phyloP scores from a whole-genome alignment of 805 yeast genomes.

The Wickerhamiella sergipiensis region DNA sequence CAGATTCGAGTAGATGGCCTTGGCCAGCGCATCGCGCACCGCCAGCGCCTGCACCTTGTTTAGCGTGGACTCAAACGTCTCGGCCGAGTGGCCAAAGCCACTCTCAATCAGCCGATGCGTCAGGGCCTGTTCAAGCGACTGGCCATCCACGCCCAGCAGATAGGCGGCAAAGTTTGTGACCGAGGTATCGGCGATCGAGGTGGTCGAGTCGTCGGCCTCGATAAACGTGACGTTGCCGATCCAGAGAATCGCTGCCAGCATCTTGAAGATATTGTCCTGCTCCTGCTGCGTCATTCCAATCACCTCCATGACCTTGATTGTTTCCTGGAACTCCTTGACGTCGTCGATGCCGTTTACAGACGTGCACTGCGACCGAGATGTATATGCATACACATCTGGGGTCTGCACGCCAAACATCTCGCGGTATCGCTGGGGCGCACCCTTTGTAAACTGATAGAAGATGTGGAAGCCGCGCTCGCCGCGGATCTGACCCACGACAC shows the following conservation, averaged over 20 bases:
- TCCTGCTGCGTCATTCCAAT: conserved; percentile 75
- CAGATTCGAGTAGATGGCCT: conserved; percentile 80
- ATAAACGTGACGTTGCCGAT: conserved; percentile 79
- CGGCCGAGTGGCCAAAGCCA: conserved; percentile 79
- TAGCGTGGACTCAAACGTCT: conserved; percentile 86
- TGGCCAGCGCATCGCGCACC: conserved; percentile 88
- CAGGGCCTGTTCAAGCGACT: conserved; percentile 49
- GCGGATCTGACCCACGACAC: conserved; percentile 90
- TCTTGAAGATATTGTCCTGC: conserved; percentile 79
- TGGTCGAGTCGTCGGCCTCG: conserved; percentile 70
- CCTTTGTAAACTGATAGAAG: conserved; percentile 88
- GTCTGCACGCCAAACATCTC: conserved; percentile 78
- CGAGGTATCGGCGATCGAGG: conserved; percentile 66
- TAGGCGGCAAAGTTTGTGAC: conserved; percentile 95
- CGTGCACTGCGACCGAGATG: conserved; percentile 75
- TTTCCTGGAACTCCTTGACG: conserved; percentile 60
- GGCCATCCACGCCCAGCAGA: conserved; percentile 64
- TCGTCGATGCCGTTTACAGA: conserved; percentile 82
- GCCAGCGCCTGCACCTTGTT: conserved; percentile 83
- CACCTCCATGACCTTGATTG: conserved; percentile 71
- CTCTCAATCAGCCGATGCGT: conserved; percentile 81
- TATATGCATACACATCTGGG: conserved; percentile 86
- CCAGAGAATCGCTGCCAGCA: conserved; percentile 81
- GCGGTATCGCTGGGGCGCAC: conserved; percentile 74
- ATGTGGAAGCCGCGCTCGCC: conserved; percentile 95